Evolutionary conservation across 75 land plant species (phyloP).

Genomic region (Cunninghamia lanceolata): DNA sequence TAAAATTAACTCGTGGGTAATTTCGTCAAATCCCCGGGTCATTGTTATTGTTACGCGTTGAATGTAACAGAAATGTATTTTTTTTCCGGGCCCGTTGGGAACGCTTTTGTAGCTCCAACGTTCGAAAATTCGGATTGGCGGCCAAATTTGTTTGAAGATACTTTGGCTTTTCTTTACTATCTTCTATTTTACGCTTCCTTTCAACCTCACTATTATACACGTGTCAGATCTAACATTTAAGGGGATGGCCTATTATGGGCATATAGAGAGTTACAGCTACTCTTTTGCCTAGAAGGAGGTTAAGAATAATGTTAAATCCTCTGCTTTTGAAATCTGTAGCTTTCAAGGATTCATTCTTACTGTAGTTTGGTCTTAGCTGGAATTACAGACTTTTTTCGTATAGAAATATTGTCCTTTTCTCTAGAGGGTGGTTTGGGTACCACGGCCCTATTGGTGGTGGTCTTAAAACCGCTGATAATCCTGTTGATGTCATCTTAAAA

Average conservation of each 20-base stretch:
- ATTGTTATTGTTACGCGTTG: not conserved
- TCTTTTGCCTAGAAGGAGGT: not conserved
- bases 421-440: not conserved
- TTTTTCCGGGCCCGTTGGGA: not conserved
- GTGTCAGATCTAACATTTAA: not conserved
- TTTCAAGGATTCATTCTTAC: not conserved
- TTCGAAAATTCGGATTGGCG: not conserved
- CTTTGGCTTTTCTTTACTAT: not conserved
- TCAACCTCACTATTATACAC: not conserved
- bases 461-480: not conserved
- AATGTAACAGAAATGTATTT: not conserved
- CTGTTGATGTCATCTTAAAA: not conserved
- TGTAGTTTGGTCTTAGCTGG: not conserved
- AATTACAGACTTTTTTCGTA: not conserved
- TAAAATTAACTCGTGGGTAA: not conserved
- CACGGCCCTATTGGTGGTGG: no score
- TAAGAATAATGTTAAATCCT: not conserved
- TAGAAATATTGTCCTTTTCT: not conserved
- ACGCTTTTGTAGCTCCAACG: not conserved
- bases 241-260: not conserved
- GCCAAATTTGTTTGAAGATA: not conserved
- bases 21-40: not conserved
- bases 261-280: not conserved
- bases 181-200: not conserved
- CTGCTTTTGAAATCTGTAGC: not conserved